Evolutionary conservation across 139 green algal species (phyloP).

Genomic region (Asterochloris erici): DNA sequence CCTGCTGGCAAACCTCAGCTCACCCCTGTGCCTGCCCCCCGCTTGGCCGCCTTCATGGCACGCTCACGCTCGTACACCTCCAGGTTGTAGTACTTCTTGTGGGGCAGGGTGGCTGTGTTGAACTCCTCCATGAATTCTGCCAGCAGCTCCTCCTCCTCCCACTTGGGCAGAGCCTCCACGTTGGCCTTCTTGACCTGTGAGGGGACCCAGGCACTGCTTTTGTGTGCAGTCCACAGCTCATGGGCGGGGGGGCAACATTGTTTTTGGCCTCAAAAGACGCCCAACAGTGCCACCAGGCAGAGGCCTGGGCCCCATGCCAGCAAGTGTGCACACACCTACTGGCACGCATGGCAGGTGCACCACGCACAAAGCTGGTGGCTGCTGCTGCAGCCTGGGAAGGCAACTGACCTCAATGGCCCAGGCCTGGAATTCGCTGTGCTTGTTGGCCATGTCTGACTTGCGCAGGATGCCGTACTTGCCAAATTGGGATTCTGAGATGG

Average conservation of each 20-base stretch:
- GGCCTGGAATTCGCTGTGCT: constrained; percentile 77
- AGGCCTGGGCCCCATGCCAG: too few relatives aligned
- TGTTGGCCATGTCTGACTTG: constrained; percentile 56
- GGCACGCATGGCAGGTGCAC: too few relatives aligned
- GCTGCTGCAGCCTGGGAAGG: too few relatives aligned
- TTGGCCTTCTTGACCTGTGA: constrained; percentile 61
- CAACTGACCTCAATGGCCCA: constrained; percentile 61
- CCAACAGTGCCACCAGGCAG: too few relatives aligned
- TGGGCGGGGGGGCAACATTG: background rate
- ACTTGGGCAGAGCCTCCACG: constrained; percentile 59
- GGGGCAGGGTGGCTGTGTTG: constrained; percentile 65
- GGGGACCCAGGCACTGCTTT: too few relatives aligned
- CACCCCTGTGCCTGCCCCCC: constrained; percentile 18
- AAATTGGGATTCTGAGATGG: constrained; percentile 46
- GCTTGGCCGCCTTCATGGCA: constrained; percentile 43
- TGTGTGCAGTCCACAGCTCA: too few relatives aligned
- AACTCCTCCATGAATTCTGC: constrained; percentile 64
- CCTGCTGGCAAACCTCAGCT: background rate
- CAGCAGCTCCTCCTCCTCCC: constrained; percentile 82
- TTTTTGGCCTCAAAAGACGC: too few relatives aligned
- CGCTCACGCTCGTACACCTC: constrained; percentile 60
- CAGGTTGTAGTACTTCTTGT: constrained; percentile 81
- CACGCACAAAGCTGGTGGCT: too few relatives aligned
- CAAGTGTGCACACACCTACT: too few relatives aligned
- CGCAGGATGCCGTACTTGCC: constrained; percentile 79